Percentiles rank a stretch among this genome's conserved stretches.
Conservation (phyloP, 306 rosid species). For the Trifolium subterraneum region DNA sequence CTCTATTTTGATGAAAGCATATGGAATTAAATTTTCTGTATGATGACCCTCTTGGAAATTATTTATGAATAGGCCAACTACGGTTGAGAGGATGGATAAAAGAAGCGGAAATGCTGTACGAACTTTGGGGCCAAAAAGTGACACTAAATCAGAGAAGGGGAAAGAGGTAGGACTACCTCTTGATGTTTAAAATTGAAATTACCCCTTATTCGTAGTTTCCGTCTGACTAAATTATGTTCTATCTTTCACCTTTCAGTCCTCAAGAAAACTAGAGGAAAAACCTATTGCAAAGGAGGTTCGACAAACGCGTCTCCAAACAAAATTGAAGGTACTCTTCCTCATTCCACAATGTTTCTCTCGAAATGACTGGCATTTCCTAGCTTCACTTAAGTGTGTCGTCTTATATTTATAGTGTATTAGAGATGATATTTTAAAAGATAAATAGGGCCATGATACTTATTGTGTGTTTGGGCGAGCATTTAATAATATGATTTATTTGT, state of each 20-base stretch:
- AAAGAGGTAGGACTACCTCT: conserved; percentile 60
- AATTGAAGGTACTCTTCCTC: conserved; percentile 61
- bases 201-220: conserved; percentile 13
- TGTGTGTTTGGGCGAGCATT: background rate
- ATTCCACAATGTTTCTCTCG: conserved; percentile 11
- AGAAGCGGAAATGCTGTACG: conserved; percentile 53
- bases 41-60: conserved; percentile 35
- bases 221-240: conserved; percentile 21
- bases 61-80: conserved; percentile 58
- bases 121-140: conserved; percentile 55
- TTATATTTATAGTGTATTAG: background rate
- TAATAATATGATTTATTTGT: background rate
- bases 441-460: background rate
- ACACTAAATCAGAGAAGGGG: conserved; percentile 54
- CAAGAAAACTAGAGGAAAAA: conserved; percentile 57
- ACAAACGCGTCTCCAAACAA: conserved; percentile 59
- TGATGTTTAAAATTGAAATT: conserved; percentile 23
- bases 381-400: conserved; percentile 38
- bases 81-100: conserved; percentile 54
- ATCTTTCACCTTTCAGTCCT: conserved; percentile 39
- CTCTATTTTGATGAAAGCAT: conserved; percentile 27
- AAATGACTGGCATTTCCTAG: conserved; percentile 22
- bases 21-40: conserved; percentile 25
- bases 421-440: conserved; percentile 21
- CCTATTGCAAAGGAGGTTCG: conserved; percentile 50